Evolutionary conservation across 768 basidiomycete genomes (phyloP).

Genomic region (Rossbeevera mucosa): DNA sequence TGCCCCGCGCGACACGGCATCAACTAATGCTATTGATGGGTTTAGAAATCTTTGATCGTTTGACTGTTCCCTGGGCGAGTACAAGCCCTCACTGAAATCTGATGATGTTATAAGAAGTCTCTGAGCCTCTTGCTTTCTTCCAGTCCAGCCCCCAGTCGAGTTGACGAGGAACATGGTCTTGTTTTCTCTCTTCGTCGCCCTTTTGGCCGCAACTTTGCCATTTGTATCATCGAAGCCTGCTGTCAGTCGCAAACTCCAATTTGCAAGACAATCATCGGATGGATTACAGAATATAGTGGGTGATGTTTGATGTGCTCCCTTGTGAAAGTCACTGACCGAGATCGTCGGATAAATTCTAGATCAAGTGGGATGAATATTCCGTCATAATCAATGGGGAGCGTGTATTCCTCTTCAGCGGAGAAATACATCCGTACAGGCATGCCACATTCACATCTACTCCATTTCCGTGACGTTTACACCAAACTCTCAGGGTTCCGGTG

Average conservation of each 20-base stretch:
- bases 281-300: constrained; percentile 18
- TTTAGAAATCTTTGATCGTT: not conserved
- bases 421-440: constrained; percentile 56
- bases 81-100: not conserved
- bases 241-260: constrained; percentile 11
- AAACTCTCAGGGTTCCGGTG: constrained; percentile 31
- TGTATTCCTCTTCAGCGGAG: constrained; percentile 55
- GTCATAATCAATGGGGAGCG: constrained; percentile 55
- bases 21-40: not conserved
- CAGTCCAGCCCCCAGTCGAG: not conserved
- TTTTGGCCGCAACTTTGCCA: constrained; percentile 11
- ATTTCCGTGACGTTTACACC: not conserved
- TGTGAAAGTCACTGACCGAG: not conserved
- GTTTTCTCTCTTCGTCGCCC: constrained; percentile 5
- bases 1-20: not conserved
- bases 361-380: constrained; percentile 59
- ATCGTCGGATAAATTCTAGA: constrained; percentile 17
- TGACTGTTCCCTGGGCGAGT: not conserved
- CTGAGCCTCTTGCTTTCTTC: not conserved
- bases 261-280: constrained; percentile 12
- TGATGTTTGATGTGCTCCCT: not conserved
- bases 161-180: constrained; percentile 6
- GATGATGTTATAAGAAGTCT: not conserved
- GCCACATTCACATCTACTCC: not conserved
- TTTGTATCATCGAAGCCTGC: constrained; percentile 8